phyloP scores from a whole-genome alignment of 768 basidiomycete species.

The Hygrophoropsis aurantiaca region DNA sequence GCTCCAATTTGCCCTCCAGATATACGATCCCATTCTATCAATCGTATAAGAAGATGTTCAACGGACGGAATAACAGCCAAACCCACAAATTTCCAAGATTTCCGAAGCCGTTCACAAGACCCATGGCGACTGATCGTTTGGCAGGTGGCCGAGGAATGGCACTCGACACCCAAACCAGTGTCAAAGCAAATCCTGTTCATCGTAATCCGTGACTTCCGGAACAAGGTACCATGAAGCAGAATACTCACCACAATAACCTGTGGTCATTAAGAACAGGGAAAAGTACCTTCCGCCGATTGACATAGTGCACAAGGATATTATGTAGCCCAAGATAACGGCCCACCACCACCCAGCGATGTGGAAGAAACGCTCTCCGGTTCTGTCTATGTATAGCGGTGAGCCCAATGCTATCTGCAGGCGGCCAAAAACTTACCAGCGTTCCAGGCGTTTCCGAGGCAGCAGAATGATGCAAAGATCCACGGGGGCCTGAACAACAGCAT shows the following conservation, averaged over 20 bases:
- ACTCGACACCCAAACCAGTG: slow-evolving; percentile 63
- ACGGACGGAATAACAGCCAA: neutral
- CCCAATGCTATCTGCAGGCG: too few species aligned
- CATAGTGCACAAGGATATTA: slow-evolving; percentile 55
- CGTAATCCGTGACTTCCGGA: neutral
- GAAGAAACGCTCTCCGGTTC: slow-evolving; percentile 65
- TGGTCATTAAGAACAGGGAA: slow-evolving; percentile 64
- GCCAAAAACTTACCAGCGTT: slow-evolving; percentile 44
- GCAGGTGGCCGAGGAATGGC: slow-evolving; percentile 59
- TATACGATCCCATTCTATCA: slow-evolving; percentile 56
- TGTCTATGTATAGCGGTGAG: too few species aligned
- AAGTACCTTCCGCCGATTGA: slow-evolving; percentile 54
- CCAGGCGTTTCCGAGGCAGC: slow-evolving; percentile 53
- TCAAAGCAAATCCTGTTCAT: slow-evolving; percentile 43
- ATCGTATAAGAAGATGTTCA: neutral
- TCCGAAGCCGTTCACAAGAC: slow-evolving; percentile 60
- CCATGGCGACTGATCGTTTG: slow-evolving; percentile 52
- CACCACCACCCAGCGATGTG: slow-evolving; percentile 59
- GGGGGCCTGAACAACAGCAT: slow-evolving; percentile 45
- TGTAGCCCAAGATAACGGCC: slow-evolving; percentile 58
- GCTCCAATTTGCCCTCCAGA: slow-evolving; percentile 62
- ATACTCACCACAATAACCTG: slow-evolving; percentile 43
- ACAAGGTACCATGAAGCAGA: neutral
- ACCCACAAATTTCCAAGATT: slow-evolving; percentile 61
- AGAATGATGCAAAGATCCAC: slow-evolving; percentile 55